phyloP scores from a whole-genome alignment of 805 yeast genomes.

The Saccharomycopsis olivae region DNA sequence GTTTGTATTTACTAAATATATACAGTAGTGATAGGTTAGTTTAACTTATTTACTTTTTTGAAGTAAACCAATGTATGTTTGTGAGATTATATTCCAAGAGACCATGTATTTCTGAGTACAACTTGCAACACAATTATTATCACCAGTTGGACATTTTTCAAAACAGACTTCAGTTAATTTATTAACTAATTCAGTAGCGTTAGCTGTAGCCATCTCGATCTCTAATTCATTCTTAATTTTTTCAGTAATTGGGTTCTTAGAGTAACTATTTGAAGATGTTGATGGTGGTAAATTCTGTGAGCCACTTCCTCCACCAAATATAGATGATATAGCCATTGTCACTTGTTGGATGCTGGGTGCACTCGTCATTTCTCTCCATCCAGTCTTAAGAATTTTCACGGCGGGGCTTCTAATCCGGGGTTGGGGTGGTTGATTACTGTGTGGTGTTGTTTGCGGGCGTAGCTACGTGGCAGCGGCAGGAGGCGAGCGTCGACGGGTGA shows the following conservation, averaged over 20 bases:
- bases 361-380: too few relatives aligned
- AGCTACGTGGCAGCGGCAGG: too few relatives aligned
- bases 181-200: constrained; percentile 79
- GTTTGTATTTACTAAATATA: too few relatives aligned
- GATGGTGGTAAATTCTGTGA: constrained; percentile 19
- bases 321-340: constrained; percentile 16
- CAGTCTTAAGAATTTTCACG: too few relatives aligned
- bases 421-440: too few relatives aligned
- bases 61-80: constrained; percentile 42
- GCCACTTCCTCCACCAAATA: constrained; percentile 22
- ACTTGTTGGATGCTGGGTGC: too few relatives aligned
- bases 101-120: constrained; percentile 84
- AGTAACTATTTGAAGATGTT: constrained; percentile 19
- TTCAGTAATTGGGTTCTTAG: constrained; percentile 37
- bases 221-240: constrained; percentile 61
- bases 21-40: not conserved
- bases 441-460: too few relatives aligned
- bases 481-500: too few relatives aligned
- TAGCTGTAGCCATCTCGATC: constrained; percentile 82
- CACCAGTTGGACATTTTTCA: constrained; percentile 55
- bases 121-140: constrained; percentile 40
- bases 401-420: too few relatives aligned
- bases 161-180: constrained; percentile 82
- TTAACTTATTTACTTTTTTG: constrained; percentile 2
- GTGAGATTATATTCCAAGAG: constrained; percentile 81